Conservation (phyloP, 768 basidiomycete species). For the Pulveroboletus sp. region DNA sequence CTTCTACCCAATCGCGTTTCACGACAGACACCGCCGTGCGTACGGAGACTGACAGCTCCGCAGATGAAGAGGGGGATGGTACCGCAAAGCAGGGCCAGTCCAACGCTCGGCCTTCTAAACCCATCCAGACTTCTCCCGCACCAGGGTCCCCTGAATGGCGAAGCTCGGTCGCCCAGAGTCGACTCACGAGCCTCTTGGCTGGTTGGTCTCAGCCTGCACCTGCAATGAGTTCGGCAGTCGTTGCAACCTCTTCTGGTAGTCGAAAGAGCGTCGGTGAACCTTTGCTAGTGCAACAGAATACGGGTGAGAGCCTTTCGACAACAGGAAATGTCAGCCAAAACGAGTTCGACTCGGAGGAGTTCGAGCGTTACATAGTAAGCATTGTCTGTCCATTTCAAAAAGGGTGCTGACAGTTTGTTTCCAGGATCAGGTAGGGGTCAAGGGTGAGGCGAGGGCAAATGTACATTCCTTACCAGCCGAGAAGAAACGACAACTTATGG, state of each 20-base stretch:
- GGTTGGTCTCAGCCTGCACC: constrained; percentile 55
- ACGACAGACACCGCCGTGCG: constrained; percentile 40
- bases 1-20: constrained; percentile 45
- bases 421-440: constrained; percentile 72
- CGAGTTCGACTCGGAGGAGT: constrained; percentile 42
- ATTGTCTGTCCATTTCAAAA: not conserved
- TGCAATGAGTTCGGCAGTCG: constrained; percentile 28
- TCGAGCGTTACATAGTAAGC: constrained; percentile 68
- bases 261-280: constrained; percentile 74
- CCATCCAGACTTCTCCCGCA: constrained; percentile 11
- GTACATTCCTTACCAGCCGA: constrained; percentile 59
- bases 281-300: constrained; percentile 46
- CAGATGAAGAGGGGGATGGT: constrained; percentile 49
- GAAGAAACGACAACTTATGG: constrained; percentile 63
- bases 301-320: constrained; percentile 28
- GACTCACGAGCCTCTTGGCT: constrained; percentile 63
- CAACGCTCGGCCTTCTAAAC: constrained; percentile 23
- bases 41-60: constrained; percentile 11
- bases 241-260: constrained; percentile 32
- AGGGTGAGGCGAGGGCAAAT: constrained; percentile 58
- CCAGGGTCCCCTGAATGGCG: constrained; percentile 44
- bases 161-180: constrained; percentile 49
- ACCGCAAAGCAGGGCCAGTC: constrained; percentile 53
- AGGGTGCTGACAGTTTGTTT: constrained; percentile 4
- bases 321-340: constrained; percentile 24